phyloP scores from a whole-genome alignment of 805 yeast genomes.

The Saturnispora hagleri region DNA sequence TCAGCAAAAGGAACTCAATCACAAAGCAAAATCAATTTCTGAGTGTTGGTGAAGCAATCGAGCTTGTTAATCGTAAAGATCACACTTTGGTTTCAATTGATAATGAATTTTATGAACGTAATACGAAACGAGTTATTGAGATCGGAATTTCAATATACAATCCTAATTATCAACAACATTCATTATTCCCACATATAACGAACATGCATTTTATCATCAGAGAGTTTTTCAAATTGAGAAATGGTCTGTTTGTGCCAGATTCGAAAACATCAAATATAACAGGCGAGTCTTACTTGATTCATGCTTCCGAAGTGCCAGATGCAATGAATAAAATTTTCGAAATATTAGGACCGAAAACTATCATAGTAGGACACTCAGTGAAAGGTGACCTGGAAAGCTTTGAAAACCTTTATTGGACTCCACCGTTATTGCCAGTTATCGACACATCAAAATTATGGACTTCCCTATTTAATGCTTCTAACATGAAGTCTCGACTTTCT shows the following conservation, averaged over 20 bases:
- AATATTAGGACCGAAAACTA: slow-evolving; percentile 13
- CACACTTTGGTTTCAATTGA: slow-evolving; percentile 22
- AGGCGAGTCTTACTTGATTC: slow-evolving; percentile 21
- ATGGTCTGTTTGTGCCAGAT: slow-evolving; percentile 23
- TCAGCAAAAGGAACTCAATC: background rate
- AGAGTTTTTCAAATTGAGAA: slow-evolving; percentile 16
- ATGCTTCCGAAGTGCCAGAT: slow-evolving; percentile 10
- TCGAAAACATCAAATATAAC: slow-evolving; percentile 21
- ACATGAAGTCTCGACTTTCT: slow-evolving; percentile 15
- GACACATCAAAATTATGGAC: slow-evolving; percentile 25
- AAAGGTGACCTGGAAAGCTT: slow-evolving; percentile 21
- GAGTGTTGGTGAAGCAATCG: slow-evolving; percentile 20
- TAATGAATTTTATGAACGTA: slow-evolving; percentile 20
- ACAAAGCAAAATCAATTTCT: slow-evolving; percentile 4
- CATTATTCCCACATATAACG: slow-evolving; percentile 25
- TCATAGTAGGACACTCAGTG: slow-evolving; percentile 25
- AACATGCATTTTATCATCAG: slow-evolving; percentile 22
- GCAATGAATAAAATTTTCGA: slow-evolving; percentile 13
- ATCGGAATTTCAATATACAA: slow-evolving; percentile 25
- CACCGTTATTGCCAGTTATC: slow-evolving; percentile 17
- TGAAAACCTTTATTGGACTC: slow-evolving; percentile 12
- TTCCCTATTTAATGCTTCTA: slow-evolving; percentile 12
- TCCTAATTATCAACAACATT: slow-evolving; percentile 21
- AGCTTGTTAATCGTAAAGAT: slow-evolving; percentile 15
- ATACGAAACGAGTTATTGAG: slow-evolving; percentile 18